Evolutionary conservation across 1,284 basidiomycete genomes (phyloP).

Genomic region (Leccinum pachyderme): DNA sequence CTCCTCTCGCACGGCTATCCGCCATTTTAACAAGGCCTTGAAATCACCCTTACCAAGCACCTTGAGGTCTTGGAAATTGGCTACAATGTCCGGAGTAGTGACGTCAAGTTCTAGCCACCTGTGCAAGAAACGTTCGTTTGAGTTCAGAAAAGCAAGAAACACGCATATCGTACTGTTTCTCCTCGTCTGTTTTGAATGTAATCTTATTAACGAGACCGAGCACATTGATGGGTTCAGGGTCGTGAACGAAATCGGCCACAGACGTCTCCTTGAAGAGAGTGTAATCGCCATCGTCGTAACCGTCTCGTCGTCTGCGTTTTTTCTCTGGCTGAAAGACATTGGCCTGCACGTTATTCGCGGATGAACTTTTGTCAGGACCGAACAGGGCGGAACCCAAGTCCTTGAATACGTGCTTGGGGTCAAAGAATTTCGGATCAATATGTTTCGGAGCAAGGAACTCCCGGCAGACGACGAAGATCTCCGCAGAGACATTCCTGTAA

Average conservation of each 20-base stretch:
- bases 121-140: constrained; percentile 6
- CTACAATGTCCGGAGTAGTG: constrained; percentile 79
- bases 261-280: constrained; percentile 80
- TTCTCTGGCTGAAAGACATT: constrained; percentile 99
- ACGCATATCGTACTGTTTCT: constrained; percentile 62
- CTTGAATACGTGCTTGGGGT: constrained; percentile 98
- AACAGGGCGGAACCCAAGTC: constrained; percentile 65
- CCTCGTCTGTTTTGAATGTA: constrained; percentile 79
- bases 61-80: constrained; percentile 90
- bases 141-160: constrained; percentile 4
- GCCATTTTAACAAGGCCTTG: constrained; percentile 92
- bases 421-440: constrained; percentile 98
- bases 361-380: constrained; percentile 48
- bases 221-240: constrained; percentile 73
- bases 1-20: constrained; percentile 80
- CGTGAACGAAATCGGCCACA: constrained; percentile 75
- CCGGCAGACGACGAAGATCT: constrained; percentile 99
- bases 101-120: constrained; percentile 74
- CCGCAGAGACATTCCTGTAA: constrained; percentile 93
- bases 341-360: constrained; percentile 63
- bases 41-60: constrained; percentile 98
- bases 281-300: constrained; percentile 95
- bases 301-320: constrained; percentile 89
- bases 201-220: constrained; percentile 88
- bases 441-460: constrained; percentile 94